Percentiles rank a stretch among this genome's conserved stretches.
phyloP scores from a whole-genome alignment of 2,329 filamentous ascomycete species.

The Trichoderma sp. region DNA sequence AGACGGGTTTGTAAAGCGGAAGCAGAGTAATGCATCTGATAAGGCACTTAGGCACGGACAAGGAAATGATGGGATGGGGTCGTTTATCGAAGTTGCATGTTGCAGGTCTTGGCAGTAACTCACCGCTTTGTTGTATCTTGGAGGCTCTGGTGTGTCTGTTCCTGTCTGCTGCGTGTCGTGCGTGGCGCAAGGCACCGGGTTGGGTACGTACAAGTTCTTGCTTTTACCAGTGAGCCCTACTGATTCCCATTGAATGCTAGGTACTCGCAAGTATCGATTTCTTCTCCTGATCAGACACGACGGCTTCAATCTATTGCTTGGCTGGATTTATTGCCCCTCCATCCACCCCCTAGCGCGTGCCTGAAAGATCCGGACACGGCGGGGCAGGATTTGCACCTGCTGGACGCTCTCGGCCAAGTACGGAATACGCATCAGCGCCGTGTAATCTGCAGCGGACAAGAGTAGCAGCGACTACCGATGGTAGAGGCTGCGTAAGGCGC shows the following conservation, averaged over 20 bases:
- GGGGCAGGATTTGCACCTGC: neutral
- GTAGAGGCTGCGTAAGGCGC: neutral
- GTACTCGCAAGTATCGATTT: neutral
- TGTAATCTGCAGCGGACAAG: neutral
- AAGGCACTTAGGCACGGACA: neutral
- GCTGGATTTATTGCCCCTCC: neutral
- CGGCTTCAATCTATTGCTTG: neutral
- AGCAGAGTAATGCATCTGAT: neutral
- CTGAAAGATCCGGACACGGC: neutral
- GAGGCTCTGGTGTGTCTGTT: neutral
- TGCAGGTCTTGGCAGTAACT: slow-evolving; percentile 27
- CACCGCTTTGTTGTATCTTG: slow-evolving; percentile 33
- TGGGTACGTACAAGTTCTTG: neutral
- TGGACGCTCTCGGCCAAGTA: neutral
- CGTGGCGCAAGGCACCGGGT: neutral
- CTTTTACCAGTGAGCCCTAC: neutral
- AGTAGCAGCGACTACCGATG: neutral
- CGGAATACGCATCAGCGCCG: neutral
- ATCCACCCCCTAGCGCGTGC: neutral
- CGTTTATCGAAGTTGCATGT: neutral
- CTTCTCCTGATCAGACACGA: neutral
- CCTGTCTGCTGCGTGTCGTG: neutral
- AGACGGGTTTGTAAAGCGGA: neutral
- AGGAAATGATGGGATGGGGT: neutral
- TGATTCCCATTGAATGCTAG: accelerated